These are phyloP conservation scores for Erigeron philadelphicus DNA, from an alignment of 140 eudicot genomes.

Conservation along the genomic window DNA sequence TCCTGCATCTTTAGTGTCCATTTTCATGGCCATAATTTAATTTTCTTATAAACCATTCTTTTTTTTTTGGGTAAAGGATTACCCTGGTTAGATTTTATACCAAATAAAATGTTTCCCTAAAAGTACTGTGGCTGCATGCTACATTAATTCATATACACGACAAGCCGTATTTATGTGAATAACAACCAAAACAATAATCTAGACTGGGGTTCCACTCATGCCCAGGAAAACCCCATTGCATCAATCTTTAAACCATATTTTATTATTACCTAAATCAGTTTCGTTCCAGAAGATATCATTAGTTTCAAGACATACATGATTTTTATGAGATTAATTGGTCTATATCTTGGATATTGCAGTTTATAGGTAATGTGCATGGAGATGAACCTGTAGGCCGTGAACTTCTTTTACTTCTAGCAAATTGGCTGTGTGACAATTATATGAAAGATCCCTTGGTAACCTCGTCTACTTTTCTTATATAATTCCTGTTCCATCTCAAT, in stretches of 20 bases:
- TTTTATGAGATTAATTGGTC: conserved; percentile 28
- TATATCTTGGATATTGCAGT: conserved; percentile 47
- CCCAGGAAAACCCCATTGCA: too few relatives aligned
- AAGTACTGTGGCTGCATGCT: too few relatives aligned
- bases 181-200: too few relatives aligned
- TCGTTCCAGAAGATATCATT: neutral
- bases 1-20: neutral
- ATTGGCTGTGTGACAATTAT: conserved; percentile 96
- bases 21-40: neutral
- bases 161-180: too few relatives aligned
- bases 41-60: neutral
- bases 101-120: too few relatives aligned
- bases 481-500: neutral
- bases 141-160: too few relatives aligned
- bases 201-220: too few relatives aligned
- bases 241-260: neutral
- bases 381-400: conserved; percentile 99
- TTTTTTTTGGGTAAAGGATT: neutral
- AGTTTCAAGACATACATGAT: neutral
- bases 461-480: conserved; percentile 1
- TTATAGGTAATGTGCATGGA: conserved; percentile 94
- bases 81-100: too few relatives aligned
- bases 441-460: conserved; percentile 86
- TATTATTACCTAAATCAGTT: neutral
- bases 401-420: conserved; percentile 72